Base-by-base conservation (phyloP, 169 alveolate genomes). In the Cryptosporidium viatorum region DNA sequence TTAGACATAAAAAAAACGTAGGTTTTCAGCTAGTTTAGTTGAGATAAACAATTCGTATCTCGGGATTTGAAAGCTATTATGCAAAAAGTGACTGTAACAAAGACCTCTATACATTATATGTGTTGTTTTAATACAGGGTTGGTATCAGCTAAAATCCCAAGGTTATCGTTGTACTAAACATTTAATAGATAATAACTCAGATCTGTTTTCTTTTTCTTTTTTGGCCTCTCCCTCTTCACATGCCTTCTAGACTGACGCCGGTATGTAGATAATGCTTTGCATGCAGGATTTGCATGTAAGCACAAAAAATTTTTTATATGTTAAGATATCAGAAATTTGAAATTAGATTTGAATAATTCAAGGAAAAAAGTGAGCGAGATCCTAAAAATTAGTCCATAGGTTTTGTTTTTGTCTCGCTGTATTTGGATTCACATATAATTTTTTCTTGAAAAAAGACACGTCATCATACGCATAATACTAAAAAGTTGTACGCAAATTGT, bases 401-500 rank as follows among this genome's bases (percentile, higher is more conserved):
- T 48, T 6, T 48, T 48, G 1, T 48, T 48, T 6, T 26, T 55
- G 35, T 26, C 29, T 55, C 35, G n/a, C 67, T n/a, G 21, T 55
- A 21, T 55, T 55, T 55, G 67, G 67, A 55, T 55, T 55, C 21
- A 55, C 29, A 55, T 55, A 55, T 23, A 23, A 55, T 21, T 55
- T 55, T 55, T 55, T 55, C 35, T 16, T 23, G 2, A 26, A 55
- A 55, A 55, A 55, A 55, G 67, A 55, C 67, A 55, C 67, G 67
- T 55, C 67, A 55, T 55, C 67, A 65, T 65, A 65, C 71, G 71
- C 71, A 65, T 65, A 65, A 12, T n/a, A 21, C 50, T n/a, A 9
- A 65, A 65, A 33, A 31, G 51, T 65, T 65, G 71, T 65, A 65
- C 71, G 71, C 71, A 65, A 31, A 37, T 37, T 65, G 71, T 65